Evolutionary conservation across 495 filamentous ascomycete species (phyloP).

Genomic region (Bombardia bombarda): DNA sequence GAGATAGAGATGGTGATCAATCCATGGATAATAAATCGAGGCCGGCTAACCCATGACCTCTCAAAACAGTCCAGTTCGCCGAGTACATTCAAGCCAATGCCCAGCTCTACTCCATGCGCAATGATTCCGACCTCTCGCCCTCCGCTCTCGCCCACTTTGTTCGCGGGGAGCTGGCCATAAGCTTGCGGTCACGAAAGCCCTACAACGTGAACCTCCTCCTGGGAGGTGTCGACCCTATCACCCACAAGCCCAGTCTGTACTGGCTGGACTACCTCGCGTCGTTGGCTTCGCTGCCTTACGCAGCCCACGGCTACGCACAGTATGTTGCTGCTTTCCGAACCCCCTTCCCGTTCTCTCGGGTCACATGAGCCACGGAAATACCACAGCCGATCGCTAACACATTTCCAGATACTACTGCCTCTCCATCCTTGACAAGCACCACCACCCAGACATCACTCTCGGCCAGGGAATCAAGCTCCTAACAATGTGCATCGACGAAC

Average conservation of each 20-base stretch:
- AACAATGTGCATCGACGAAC: conserved; percentile 89
- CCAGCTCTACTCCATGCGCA: conserved; percentile 97
- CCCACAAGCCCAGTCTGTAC: conserved; percentile 79
- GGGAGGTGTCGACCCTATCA: conserved; percentile 84
- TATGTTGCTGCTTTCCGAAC: no score
- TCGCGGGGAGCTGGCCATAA: conserved; percentile 81
- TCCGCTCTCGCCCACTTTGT: conserved; percentile 86
- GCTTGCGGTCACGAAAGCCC: conserved; percentile 81
- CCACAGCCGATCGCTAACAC: conserved; percentile 5
- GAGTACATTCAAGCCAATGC: conserved; percentile 99
- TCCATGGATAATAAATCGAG: conserved; percentile 19
- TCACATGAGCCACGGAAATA: not conserved
- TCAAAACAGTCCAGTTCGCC: conserved; percentile 90
- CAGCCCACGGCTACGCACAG: conserved; percentile 97
- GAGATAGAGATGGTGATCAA: not conserved
- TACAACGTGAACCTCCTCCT: conserved; percentile 95
- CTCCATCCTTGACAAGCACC: conserved; percentile 94
- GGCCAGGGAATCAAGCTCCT: conserved; percentile 86
- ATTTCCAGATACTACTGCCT: conserved; percentile 71
- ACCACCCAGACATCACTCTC: conserved; percentile 83
- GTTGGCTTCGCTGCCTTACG: conserved; percentile 81
- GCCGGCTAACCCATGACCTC: no score
- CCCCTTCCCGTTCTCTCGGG: not conserved
- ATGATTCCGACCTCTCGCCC: conserved; percentile 82
- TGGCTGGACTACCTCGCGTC: conserved; percentile 97